These are phyloP conservation scores for peach (Prunus persica) DNA, from an alignment of 306 rosid genomes.

Conservation along the genomic window Prunus_persica_NCBIv2 NC_034012.1:25094001-25094500, in stretches of 20 bases:
- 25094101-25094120: too few species aligned
- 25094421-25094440: conserved; percentile 4
- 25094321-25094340: conserved; percentile 5
- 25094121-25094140: too few species aligned
- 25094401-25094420: conserved; percentile 10
- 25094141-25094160: conserved; percentile 6
- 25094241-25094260: background rate
- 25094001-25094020: conserved; percentile 7
- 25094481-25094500: background rate
- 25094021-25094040: too few species aligned
- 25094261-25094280: background rate
- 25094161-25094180: too few species aligned
- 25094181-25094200: too few species aligned
- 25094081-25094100: too few species aligned
- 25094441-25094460: background rate
- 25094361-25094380: conserved; percentile 3
- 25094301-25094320: conserved; percentile 6
- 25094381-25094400: conserved; percentile 4
- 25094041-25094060: too few species aligned
- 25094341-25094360: background rate
- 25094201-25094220: too few species aligned
- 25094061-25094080: too few species aligned
- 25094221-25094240: background rate
- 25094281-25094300: conserved; percentile 6
- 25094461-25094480: background rate